Percentiles rank a stretch among this genome's conserved stretches.
Evolutionary conservation across 2,329 filamentous ascomycete genomes (phyloP).

Genomic region (Xylariales sp.): DNA sequence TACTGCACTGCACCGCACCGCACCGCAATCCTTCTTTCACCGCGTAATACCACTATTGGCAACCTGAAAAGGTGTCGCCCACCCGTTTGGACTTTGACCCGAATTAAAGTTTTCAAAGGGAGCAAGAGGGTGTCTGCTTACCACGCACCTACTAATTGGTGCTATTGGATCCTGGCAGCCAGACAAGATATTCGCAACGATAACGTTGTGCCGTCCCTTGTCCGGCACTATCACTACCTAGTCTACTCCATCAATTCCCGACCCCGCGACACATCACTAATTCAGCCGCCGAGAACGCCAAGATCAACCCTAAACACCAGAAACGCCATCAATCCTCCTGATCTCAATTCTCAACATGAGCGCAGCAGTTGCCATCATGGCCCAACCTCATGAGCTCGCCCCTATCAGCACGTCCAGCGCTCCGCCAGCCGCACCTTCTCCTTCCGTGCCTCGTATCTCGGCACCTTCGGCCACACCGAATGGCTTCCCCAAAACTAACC

Average conservation of each 20-base stretch:
- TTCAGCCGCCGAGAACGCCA: slow-evolving; percentile 26
- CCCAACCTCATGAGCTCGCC: too few relatives aligned
- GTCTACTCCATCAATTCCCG: slow-evolving; percentile 17
- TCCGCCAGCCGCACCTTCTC: slow-evolving; percentile 32
- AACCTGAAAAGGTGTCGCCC: too few relatives aligned
- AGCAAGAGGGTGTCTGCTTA: too few relatives aligned
- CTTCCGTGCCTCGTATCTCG: slow-evolving; percentile 39
- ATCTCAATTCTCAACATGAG: slow-evolving; percentile 48
- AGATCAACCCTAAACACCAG: slow-evolving; percentile 16
- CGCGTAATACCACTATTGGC: too few relatives aligned
- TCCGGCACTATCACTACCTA: background rate
- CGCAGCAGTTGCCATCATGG: slow-evolving; percentile 63
- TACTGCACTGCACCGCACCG: too few relatives aligned
- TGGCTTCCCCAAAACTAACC: too few relatives aligned
- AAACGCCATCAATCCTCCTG: slow-evolving; percentile 10
- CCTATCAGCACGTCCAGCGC: too few relatives aligned
- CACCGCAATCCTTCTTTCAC: too few relatives aligned
- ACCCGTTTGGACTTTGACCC: too few relatives aligned
- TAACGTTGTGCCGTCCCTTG: slow-evolving; percentile 2
- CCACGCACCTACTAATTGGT: too few relatives aligned
- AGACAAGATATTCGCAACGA: background rate
- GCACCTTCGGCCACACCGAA: slow-evolving; percentile 37
- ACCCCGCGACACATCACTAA: slow-evolving; percentile 17
- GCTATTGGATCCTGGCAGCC: background rate
- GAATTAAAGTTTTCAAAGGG: too few relatives aligned